These are phyloP conservation scores for Pachyrhizus erosus DNA, from an alignment of 306 rosid genomes.

Conservation along the genomic window DNA sequence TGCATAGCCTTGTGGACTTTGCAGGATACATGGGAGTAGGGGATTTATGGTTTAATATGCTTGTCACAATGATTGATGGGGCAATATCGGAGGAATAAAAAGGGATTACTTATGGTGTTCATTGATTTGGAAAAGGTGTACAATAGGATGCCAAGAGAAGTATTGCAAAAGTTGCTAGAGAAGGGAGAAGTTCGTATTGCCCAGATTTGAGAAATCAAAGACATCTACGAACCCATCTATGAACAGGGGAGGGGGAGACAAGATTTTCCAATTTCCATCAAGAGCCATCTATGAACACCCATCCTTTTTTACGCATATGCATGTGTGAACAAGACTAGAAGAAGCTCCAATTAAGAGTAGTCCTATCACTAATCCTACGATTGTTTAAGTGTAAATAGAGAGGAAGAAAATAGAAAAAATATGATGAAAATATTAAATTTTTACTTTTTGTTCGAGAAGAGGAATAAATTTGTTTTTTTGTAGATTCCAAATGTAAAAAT, in stretches of 20 bases:
- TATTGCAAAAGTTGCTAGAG: background rate
- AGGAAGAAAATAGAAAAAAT: background rate
- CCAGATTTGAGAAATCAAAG: background rate
- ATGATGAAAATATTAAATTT: no score
- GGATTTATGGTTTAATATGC: background rate
- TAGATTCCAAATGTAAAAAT: background rate
- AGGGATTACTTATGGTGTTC: background rate
- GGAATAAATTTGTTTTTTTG: background rate
- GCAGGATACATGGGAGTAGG: slow-evolving; percentile 24
- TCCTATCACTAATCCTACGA: background rate
- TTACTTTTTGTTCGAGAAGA: background rate
- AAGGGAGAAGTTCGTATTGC: background rate
- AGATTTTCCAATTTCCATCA: background rate
- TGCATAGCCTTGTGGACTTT: slow-evolving; percentile 16
- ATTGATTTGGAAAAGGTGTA: background rate
- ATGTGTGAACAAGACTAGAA: background rate
- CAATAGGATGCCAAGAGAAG: background rate
- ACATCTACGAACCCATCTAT: background rate
- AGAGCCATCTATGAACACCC: background rate
- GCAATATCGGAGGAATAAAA: background rate
- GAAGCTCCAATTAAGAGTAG: background rate
- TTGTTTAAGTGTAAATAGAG: background rate
- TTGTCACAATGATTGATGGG: background rate
- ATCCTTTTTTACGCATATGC: background rate
- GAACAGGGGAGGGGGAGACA: background rate